phyloP scores from a whole-genome alignment of 2,329 filamentous ascomycete species.

The Alternaria longipes region DNA sequence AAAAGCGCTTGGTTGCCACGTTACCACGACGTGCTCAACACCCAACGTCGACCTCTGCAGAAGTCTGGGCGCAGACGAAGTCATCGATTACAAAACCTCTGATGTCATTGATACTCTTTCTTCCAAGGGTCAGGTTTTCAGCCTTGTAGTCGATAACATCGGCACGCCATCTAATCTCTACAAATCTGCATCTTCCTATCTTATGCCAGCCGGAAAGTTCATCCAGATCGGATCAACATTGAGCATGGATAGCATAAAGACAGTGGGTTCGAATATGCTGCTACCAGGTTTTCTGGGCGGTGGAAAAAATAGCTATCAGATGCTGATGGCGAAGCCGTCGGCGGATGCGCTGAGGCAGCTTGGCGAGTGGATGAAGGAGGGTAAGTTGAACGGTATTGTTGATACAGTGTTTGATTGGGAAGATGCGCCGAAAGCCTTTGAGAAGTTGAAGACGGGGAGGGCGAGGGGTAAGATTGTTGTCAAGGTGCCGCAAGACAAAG shows the following conservation, averaged over 20 bases:
- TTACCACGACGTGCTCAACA: constrained; percentile 67
- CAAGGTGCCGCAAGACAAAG: constrained; percentile 37
- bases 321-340: constrained; percentile 51
- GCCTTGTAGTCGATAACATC: constrained; percentile 67
- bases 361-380: constrained; percentile 65
- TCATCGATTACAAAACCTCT: constrained; percentile 66
- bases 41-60: constrained; percentile 66
- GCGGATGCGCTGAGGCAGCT: constrained; percentile 60
- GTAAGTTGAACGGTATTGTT: constrained; percentile 65
- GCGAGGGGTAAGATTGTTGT: constrained; percentile 68
- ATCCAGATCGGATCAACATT: constrained; percentile 41
- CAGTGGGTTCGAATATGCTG: constrained; percentile 51
- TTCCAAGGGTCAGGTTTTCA: constrained; percentile 60
- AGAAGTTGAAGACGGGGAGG: constrained; percentile 65
- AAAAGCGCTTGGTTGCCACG: constrained; percentile 67
- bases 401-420: constrained; percentile 66
- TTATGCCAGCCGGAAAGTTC: constrained; percentile 61
- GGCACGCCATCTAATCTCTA: constrained; percentile 63
- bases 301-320: constrained; percentile 57
- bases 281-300: constrained; percentile 62
- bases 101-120: constrained; percentile 60
- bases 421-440: constrained; percentile 66
- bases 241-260: constrained; percentile 35
- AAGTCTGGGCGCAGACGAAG: constrained; percentile 68
- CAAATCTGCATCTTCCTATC: constrained; percentile 61